These are phyloP conservation scores for Strombidium stylifer DNA, from an alignment of 73 alveolate genomes.

Conservation along the genomic window DNA sequence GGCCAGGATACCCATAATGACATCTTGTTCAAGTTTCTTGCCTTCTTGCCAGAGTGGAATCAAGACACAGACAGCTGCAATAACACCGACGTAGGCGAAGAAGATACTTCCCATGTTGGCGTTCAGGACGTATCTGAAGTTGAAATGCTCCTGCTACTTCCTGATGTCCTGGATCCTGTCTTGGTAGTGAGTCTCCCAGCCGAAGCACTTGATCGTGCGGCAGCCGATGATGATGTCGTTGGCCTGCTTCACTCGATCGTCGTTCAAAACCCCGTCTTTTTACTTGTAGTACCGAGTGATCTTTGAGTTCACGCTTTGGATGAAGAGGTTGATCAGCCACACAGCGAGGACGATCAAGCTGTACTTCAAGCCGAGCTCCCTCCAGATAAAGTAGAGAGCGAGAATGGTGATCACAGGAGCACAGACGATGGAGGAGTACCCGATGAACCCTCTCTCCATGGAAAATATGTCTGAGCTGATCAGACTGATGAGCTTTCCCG, in stretches of 20 bases:
- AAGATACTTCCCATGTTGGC: not conserved
- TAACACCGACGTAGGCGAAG: not conserved
- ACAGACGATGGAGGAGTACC: too few species aligned
- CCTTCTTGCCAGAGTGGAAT: not conserved
- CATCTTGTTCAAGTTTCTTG: not conserved
- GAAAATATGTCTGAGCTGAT: constrained; percentile 4
- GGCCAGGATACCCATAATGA: constrained; percentile 43
- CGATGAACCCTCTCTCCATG: constrained; percentile 3
- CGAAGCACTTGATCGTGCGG: constrained; percentile 57
- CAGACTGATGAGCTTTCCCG: constrained; percentile 18
- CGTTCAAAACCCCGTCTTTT: too few species aligned
- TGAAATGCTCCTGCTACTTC: not conserved
- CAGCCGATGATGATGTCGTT: too few species aligned
- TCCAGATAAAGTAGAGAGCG: too few species aligned
- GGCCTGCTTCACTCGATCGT: too few species aligned
- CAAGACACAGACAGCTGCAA: not conserved
- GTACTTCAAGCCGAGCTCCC: too few species aligned
- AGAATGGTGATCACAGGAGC: too few species aligned
- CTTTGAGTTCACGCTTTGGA: too few species aligned
- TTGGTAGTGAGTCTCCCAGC: constrained; percentile 31
- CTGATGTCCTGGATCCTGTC: constrained; percentile 5
- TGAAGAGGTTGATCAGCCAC: too few species aligned
- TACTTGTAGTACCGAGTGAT: too few species aligned
- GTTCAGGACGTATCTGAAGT: not conserved
- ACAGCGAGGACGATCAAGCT: too few species aligned